phyloP scores from a whole-genome alignment of 2,329 filamentous ascomycete species.

The Aspergillus sclerotialis region DNA sequence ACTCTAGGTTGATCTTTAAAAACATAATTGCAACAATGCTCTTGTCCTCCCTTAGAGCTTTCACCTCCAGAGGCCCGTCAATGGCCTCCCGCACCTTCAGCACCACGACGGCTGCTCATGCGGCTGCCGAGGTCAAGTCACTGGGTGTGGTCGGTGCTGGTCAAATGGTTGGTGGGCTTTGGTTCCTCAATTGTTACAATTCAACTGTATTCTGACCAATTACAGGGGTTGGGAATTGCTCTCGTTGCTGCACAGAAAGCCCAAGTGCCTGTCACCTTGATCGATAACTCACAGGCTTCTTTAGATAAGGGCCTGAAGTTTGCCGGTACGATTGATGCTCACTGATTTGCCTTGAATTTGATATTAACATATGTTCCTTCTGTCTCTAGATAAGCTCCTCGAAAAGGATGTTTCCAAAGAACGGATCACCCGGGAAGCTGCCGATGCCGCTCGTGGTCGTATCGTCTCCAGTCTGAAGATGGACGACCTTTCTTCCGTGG shows the following conservation, averaged over 20 bases:
- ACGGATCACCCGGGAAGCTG: conserved; percentile 73
- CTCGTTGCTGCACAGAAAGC: conserved; percentile 85
- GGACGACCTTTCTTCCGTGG: conserved; percentile 70
- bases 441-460: conserved; percentile 63
- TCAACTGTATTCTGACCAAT: background rate
- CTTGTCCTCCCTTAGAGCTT: conserved; percentile 25
- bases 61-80: conserved; percentile 26
- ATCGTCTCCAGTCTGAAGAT: conserved; percentile 66
- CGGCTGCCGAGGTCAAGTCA: conserved; percentile 67
- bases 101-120: conserved; percentile 53
- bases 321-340: conserved; percentile 54
- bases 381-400: conserved; percentile 71
- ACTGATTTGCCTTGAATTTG: background rate
- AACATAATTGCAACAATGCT: conserved; percentile 23
- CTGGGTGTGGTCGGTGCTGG: conserved; percentile 90
- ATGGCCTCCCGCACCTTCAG: conserved; percentile 57
- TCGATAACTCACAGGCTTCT: conserved; percentile 77
- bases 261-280: conserved; percentile 71
- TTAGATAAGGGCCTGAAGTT: conserved; percentile 86
- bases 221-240: conserved; percentile 86
- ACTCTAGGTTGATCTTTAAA: background rate
- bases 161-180: conserved; percentile 76
- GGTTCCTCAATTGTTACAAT: background rate
- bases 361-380: conserved; percentile 1
- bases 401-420: conserved; percentile 88